Evolutionary conservation across 305 asterid species (phyloP).

Genomic region (Petunia hybrid): DNA sequence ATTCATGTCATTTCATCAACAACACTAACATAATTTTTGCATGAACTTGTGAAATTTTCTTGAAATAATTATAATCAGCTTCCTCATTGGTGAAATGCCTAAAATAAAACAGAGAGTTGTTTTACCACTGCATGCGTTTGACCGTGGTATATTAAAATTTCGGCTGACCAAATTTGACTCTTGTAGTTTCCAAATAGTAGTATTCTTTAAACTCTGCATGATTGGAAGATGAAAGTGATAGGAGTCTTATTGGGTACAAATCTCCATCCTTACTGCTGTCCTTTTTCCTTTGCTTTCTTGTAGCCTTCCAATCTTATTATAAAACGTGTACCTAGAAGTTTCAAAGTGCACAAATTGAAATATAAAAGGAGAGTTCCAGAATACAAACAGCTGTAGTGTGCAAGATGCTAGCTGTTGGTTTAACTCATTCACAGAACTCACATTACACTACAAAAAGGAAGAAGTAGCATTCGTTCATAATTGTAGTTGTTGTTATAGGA

Average conservation of each 20-base stretch:
- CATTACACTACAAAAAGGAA: constrained; percentile 8
- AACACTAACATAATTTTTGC: too few relatives aligned
- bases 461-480: neutral
- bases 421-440: constrained; percentile 22
- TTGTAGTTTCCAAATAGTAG: neutral
- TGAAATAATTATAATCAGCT: neutral
- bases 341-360: neutral
- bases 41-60: neutral
- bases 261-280: neutral
- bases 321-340: constrained; percentile 1
- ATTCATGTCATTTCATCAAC: too few relatives aligned
- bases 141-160: neutral
- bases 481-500: constrained; percentile 17
- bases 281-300: constrained; percentile 1
- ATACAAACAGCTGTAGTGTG: constrained; percentile 58
- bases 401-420: constrained; percentile 33
- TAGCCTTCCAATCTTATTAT: neutral
- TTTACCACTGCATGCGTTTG: neutral
- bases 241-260: neutral
- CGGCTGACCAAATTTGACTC: neutral
- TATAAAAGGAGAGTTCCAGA: constrained; percentile 44
- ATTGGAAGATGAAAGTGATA: constrained; percentile 5
- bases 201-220: neutral
- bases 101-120: neutral
- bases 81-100: neutral